A percentile compares a stretch with the other conserved stretches of the same genome.
Evolutionary conservation across 148 eudicot species (phyloP).

Genomic region (Suaeda aralocaspica): DNA sequence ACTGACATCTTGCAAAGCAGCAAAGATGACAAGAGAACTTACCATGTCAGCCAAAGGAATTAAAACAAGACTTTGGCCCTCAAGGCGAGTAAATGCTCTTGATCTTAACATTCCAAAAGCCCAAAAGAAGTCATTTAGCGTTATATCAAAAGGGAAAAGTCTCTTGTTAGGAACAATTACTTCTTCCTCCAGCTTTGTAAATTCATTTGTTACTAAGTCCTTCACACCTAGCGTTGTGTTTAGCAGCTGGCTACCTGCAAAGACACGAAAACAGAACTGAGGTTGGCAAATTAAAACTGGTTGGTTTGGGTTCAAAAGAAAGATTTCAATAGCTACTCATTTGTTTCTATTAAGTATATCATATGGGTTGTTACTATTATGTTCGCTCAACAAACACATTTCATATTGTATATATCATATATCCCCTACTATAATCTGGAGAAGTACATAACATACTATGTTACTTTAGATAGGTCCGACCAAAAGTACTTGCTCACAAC

Average conservation of each 20-base stretch:
- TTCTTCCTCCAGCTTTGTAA: slow-evolving; percentile 60
- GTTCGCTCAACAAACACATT: neutral
- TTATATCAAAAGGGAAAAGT: slow-evolving; percentile 72
- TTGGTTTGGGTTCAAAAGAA: neutral
- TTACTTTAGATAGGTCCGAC: no score
- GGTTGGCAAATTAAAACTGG: neutral
- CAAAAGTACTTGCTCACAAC: no score
- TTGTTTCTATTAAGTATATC: neutral
- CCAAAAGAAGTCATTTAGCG: slow-evolving; percentile 83
- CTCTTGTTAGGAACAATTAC: slow-evolving; percentile 58
- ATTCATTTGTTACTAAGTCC: slow-evolving; percentile 81
- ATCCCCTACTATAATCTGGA: neutral
- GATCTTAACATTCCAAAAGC: slow-evolving; percentile 95
- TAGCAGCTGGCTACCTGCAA: slow-evolving; percentile 83
- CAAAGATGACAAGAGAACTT: slow-evolving; percentile 3
- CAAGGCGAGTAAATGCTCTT: slow-evolving; percentile 85
- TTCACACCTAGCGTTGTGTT: slow-evolving; percentile 83
- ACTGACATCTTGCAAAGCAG: neutral
- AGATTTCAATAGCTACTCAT: neutral
- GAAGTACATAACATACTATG: slow-evolving; percentile 1
- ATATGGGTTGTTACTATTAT: neutral
- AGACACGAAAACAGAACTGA: neutral
- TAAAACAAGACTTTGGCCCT: slow-evolving; percentile 80
- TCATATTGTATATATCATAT: neutral
- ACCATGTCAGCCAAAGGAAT: slow-evolving; percentile 94